Evolutionary conservation across 805 yeast genomes (phyloP).

Genomic region (Yarrowia sp.): DNA sequence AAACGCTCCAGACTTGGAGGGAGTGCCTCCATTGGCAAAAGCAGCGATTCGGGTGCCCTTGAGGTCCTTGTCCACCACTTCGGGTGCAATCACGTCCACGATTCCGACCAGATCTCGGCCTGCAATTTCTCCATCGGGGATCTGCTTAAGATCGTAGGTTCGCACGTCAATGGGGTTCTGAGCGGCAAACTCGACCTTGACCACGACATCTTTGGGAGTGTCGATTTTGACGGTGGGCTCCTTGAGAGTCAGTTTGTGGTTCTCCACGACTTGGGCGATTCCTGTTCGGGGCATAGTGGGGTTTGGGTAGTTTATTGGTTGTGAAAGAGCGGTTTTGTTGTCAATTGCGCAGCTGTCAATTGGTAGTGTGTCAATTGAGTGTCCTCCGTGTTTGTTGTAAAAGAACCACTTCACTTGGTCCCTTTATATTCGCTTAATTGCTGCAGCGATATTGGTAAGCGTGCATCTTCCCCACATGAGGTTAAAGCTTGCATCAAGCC

Average conservation of each 20-base stretch:
- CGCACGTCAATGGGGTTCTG: constrained; percentile 37
- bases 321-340: too few relatives aligned
- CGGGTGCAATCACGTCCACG: constrained; percentile 25
- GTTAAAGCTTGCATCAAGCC: constrained; percentile 9
- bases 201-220: constrained; percentile 21
- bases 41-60: constrained; percentile 26
- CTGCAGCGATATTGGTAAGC: constrained; percentile 15
- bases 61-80: constrained; percentile 19
- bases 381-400: not conserved
- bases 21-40: constrained; percentile 24
- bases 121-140: constrained; percentile 30
- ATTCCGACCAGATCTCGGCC: constrained; percentile 29
- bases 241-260: constrained; percentile 15
- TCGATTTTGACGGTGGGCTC: constrained; percentile 26
- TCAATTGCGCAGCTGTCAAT: too few relatives aligned
- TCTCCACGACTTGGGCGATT: constrained; percentile 33
- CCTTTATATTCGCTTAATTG: too few relatives aligned
- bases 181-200: constrained; percentile 36
- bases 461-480: constrained; percentile 19
- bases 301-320: too few relatives aligned
- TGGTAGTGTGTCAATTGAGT: constrained; percentile 5
- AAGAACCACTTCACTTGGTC: too few relatives aligned
- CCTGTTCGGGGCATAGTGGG: constrained; percentile 37
- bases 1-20: constrained; percentile 27
- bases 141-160: constrained; percentile 27